Base-by-base conservation (phyloP, 768 basidiomycete species). In the Russula lepida region DNA sequence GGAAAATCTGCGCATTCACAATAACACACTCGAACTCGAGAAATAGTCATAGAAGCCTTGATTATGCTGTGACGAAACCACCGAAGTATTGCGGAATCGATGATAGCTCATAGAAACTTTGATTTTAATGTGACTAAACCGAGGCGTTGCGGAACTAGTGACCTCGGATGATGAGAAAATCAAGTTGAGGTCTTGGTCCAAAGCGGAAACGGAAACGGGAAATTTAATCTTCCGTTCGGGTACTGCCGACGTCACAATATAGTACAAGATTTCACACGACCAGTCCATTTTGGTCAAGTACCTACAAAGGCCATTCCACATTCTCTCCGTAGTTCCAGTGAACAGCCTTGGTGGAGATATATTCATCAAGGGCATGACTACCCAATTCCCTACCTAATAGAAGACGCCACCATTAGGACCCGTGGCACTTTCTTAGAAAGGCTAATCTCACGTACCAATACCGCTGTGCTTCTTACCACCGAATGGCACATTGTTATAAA, bases 401-500 rank as follows among this genome's bases (percentile, higher is more conserved):
- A 35, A 59, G 47, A 52, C 21, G 33, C 30, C 25, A 27, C 30
- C 47, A 47, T 55, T 33, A 25, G 56, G 33, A 30, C 43, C 28
- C 27, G 17, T 21, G 15, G 21, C 32, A 43, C 23, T 35, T 8
- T n/a, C 32, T 53, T 53, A 0, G 21, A 27, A 15, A 23, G 15
- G 19, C 39, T 59, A 25, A 27, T 48, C 43, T 25, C 23, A 74
- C 80, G 60, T 66, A 88, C 89, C 87, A 68, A 90, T 85, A 55
- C 93, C 93, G 46, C 88, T 90, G 71, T 91, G 88, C 74, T 95
- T 95, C 77, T 89, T 95, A 25, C 95, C 95, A 39, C 95, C 95
- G 69, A 98, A 98, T 1, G 95, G 95, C 48, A 93, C 86, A 61
- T 95, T 92, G 71, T 90, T 91, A 74, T 83, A 81, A 58, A 95